Evolutionary conservation across 495 filamentous ascomycete species (phyloP).

Genomic region (Aspergillus leporis): DNA sequence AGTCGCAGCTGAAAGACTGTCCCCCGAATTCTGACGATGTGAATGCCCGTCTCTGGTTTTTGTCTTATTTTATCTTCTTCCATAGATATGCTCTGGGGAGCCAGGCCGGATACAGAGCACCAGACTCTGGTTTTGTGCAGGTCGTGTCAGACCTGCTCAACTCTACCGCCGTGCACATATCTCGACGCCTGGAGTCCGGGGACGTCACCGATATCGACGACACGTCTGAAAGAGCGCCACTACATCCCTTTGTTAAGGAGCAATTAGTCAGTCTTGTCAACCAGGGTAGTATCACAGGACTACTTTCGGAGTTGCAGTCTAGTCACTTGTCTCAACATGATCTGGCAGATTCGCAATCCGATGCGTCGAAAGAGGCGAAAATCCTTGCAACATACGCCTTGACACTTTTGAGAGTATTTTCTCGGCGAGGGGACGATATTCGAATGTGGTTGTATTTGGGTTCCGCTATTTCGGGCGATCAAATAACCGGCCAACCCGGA

Average conservation of each 20-base stretch:
- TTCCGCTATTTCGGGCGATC: slow-evolving; percentile 54
- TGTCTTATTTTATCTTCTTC: slow-evolving; percentile 79
- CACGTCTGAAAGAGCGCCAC: slow-evolving; percentile 29
- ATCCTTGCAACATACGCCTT: slow-evolving; percentile 84
- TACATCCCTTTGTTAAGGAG: slow-evolving; percentile 59
- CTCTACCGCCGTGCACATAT: slow-evolving; percentile 60
- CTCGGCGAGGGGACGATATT: slow-evolving; percentile 80
- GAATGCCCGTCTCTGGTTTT: slow-evolving; percentile 64
- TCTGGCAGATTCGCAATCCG: slow-evolving; percentile 24
- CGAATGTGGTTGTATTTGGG: slow-evolving; percentile 92
- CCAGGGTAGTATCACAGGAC: slow-evolving; percentile 60
- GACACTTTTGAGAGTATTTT: slow-evolving; percentile 84
- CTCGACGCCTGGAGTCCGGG: slow-evolving; percentile 54
- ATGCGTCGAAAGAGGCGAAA: slow-evolving; percentile 60
- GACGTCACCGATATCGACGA: slow-evolving; percentile 41
- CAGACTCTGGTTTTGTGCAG: slow-evolving; percentile 61
- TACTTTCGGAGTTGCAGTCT: slow-evolving; percentile 50
- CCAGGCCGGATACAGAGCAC: slow-evolving; percentile 37
- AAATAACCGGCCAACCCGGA: slow-evolving; percentile 35
- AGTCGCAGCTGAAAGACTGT: slow-evolving; percentile 29
- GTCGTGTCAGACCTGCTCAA: slow-evolving; percentile 64
- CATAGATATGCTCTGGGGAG: slow-evolving; percentile 54
- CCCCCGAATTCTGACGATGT: slow-evolving; percentile 28
- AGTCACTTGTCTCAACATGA: slow-evolving; percentile 28
- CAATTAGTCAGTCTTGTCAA: slow-evolving; percentile 66